phyloP scores from a whole-genome alignment of 208 protist species.

The Trichomonas tenax region DNA sequence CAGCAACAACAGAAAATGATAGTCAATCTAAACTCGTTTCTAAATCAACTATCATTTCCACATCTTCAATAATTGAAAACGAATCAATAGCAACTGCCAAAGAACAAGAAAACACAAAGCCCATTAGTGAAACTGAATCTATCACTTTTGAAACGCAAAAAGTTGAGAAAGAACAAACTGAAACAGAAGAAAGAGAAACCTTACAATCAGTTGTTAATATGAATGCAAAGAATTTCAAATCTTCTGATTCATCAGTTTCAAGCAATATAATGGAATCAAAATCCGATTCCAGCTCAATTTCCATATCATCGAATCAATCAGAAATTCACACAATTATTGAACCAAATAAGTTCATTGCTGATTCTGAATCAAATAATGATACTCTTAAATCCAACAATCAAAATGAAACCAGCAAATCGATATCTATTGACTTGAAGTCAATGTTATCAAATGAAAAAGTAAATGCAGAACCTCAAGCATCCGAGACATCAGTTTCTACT shows the following conservation, averaged over 20 bases:
- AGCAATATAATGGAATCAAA: no score
- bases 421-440: no score
- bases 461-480: no score
- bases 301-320: no score
- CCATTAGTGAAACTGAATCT: neutral
- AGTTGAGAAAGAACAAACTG: neutral
- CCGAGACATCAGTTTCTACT: no score
- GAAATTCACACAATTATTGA: neutral
- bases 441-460: no score
- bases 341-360: neutral
- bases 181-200: neutral
- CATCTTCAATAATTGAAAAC: no score
- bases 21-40: no score
- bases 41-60: no score
- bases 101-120: neutral
- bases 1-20: neutral
- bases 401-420: no score
- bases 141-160: neutral
- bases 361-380: neutral
- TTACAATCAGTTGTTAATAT: neutral
- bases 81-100: neutral
- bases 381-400: no score
- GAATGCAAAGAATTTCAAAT: neutral
- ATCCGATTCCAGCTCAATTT: no score
- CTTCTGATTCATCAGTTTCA: neutral